phyloP scores from a whole-genome alignment of 345 rosid species.

The Carallia pectinifolia region DNA sequence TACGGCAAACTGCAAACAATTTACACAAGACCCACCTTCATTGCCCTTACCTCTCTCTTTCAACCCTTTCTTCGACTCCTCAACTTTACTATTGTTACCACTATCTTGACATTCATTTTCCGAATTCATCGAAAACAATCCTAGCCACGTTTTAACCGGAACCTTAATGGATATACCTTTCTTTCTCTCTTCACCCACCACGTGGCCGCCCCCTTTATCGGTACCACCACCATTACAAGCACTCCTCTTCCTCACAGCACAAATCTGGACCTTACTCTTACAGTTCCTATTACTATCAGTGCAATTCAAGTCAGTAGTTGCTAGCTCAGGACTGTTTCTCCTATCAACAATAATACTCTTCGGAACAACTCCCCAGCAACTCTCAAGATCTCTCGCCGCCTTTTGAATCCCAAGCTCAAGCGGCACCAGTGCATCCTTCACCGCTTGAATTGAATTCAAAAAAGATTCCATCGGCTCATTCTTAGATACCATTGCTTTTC shows the following conservation, averaged over 20 bases:
- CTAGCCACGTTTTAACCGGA: conserved; percentile 52
- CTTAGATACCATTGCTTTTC: conserved; percentile 54
- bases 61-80: conserved; percentile 28
- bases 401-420: conserved; percentile 60
- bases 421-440: conserved; percentile 60
- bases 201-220: conserved; percentile 26
- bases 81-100: conserved; percentile 22
- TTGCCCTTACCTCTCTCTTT: conserved; percentile 38
- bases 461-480: conserved; percentile 68
- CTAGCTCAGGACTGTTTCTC: conserved; percentile 27
- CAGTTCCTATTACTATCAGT: conserved; percentile 13
- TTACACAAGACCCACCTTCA: conserved; percentile 56
- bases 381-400: conserved; percentile 68
- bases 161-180: conserved; percentile 50
- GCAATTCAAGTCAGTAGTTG: conserved; percentile 33
- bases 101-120: conserved; percentile 22
- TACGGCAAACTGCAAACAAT: conserved; percentile 72
- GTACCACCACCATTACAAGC: conserved; percentile 16
- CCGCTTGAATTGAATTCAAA: conserved; percentile 66
- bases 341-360: conserved; percentile 22
- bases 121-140: conserved; percentile 44
- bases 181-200: conserved; percentile 52
- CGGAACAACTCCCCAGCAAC: conserved; percentile 44
- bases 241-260: conserved; percentile 33
- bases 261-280: conserved; percentile 29